Conservation (phyloP, 2,329 filamentous ascomycete genomes). For the Plectosphaerella sp. region DNA sequence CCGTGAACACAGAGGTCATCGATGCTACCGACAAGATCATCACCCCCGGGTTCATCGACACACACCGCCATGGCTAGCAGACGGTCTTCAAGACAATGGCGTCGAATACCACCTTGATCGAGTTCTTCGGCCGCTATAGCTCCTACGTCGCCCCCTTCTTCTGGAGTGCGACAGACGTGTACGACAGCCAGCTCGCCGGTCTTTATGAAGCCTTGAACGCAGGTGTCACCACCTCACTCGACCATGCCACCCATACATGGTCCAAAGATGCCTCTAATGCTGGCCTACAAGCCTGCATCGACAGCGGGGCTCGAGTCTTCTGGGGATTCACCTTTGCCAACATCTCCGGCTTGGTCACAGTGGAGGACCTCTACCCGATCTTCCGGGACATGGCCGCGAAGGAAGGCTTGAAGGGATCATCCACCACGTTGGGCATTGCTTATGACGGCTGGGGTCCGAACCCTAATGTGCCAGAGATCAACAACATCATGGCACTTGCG, state of each 20-base stretch:
- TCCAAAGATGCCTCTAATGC: conserved; percentile 34
- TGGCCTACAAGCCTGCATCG: conserved; percentile 39
- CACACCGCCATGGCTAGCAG: conserved; percentile 52
- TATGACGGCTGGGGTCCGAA: conserved; percentile 28
- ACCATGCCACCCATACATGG: conserved; percentile 48
- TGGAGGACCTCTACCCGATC: conserved; percentile 28
- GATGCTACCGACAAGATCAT: conserved; percentile 48
- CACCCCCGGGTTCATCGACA: conserved; percentile 52
- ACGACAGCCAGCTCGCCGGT: conserved; percentile 39
- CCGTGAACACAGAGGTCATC: conserved; percentile 30
- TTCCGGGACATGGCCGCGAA: conserved; percentile 30
- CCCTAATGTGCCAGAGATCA: background rate
- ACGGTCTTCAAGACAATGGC: conserved; percentile 48
- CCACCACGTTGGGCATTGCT: conserved; percentile 32
- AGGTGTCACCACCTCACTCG: conserved; percentile 47
- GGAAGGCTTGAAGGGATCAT: conserved; percentile 16
- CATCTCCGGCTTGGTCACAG: conserved; percentile 23
- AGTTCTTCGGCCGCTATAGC: conserved; percentile 40
- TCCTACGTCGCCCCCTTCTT: conserved; percentile 22
- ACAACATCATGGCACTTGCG: conserved; percentile 14
- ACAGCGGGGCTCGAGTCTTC: conserved; percentile 43
- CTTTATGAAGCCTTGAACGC: conserved; percentile 45
- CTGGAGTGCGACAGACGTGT: conserved; percentile 39
- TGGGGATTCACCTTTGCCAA: conserved; percentile 39
- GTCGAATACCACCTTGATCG: conserved; percentile 43